These are phyloP conservation scores for Pestalotiopsis sp. DNA, from an alignment of 2,329 filamentous ascomycete species.

Conservation along the genomic window DNA sequence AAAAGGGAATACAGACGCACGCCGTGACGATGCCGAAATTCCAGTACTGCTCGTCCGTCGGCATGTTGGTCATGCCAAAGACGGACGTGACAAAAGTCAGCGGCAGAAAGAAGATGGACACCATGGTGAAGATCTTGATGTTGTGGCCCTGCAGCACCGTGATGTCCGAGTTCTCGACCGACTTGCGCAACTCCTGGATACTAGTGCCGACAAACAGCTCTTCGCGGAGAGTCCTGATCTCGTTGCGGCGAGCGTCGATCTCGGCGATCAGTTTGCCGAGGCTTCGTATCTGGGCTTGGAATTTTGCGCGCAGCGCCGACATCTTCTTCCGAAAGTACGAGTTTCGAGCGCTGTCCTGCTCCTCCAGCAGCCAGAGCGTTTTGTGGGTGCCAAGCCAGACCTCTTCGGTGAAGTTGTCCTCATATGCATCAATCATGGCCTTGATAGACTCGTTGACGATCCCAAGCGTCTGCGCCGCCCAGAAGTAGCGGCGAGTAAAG, in stretches of 20 bases:
- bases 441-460: slow-evolving; percentile 5
- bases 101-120: slow-evolving; percentile 1
- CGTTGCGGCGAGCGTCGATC: background rate
- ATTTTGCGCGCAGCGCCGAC: background rate
- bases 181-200: background rate
- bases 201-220: background rate
- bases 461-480: background rate
- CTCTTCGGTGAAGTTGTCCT: slow-evolving; percentile 3
- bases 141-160: slow-evolving; percentile 6
- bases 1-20: background rate
- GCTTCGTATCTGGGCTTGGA: background rate
- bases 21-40: background rate
- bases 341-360: background rate
- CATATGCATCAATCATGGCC: slow-evolving; percentile 2
- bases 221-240: slow-evolving; percentile 3
- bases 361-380: background rate
- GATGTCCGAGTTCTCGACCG: slow-evolving; percentile 3
- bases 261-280: background rate
- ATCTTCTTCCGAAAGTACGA: slow-evolving; percentile 1
- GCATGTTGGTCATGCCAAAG: slow-evolving; percentile 1
- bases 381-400: background rate
- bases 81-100: slow-evolving; percentile 5
- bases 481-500: slow-evolving; percentile 1
- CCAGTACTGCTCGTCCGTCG: background rate
- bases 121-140: slow-evolving; percentile 5